Conservation (phyloP, 371 early-diverging fungal species). For the Rhizomucor miehei region DNA sequence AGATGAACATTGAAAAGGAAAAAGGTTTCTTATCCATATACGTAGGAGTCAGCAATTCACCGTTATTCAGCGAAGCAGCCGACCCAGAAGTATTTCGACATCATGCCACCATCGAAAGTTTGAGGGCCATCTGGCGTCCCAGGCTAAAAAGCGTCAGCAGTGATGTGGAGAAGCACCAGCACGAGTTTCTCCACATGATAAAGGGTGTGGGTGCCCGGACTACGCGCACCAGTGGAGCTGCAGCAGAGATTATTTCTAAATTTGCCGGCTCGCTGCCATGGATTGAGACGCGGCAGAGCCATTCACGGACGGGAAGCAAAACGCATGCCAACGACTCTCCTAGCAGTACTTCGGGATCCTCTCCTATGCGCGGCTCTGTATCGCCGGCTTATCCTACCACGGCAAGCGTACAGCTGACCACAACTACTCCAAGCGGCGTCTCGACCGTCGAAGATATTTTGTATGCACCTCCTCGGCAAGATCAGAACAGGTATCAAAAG, state of each 20-base stretch:
- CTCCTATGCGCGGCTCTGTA: not conserved
- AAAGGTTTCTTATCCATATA: not conserved
- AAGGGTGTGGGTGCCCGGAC: conserved; percentile 34
- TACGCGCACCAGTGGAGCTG: conserved; percentile 41
- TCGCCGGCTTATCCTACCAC: not conserved
- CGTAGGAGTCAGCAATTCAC: conserved; percentile 36
- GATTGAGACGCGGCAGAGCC: conserved; percentile 12
- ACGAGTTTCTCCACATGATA: conserved; percentile 33
- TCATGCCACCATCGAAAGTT: conserved; percentile 55
- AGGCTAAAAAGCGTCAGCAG: conserved; percentile 26
- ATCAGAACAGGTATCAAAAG: not conserved
- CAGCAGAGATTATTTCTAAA: conserved; percentile 38
- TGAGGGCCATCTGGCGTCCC: conserved; percentile 61
- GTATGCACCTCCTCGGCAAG: conserved; percentile 1
- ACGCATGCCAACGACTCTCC: not conserved
- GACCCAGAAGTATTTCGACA: conserved; percentile 62
- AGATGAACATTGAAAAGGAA: not conserved
- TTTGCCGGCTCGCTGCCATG: conserved; percentile 37
- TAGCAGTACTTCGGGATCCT: not conserved
- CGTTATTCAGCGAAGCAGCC: conserved; percentile 46
- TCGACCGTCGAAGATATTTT: conserved; percentile 13
- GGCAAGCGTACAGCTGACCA: conserved; percentile 7
- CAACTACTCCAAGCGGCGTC: not conserved
- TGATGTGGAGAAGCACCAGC: conserved; percentile 18
- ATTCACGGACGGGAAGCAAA: not conserved